Evolutionary conservation across 2,329 filamentous ascomycete species (phyloP).

Genomic region (Pseudocercospora eumusae): DNA sequence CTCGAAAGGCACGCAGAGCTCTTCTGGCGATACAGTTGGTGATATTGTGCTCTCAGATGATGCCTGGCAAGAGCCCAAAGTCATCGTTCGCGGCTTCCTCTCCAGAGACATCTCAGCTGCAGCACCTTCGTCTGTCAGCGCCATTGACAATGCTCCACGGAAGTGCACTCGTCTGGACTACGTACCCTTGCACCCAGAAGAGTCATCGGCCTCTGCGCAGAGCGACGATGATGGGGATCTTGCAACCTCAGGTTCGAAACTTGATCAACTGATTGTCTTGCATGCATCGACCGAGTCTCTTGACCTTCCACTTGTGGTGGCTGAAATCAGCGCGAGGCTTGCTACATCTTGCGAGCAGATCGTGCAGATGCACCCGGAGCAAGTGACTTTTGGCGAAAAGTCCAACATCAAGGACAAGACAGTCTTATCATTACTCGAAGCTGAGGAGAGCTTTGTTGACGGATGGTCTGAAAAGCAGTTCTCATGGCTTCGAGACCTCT

Average conservation of each 20-base stretch:
- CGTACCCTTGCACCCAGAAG: slow-evolving; percentile 7
- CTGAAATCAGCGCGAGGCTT: slow-evolving; percentile 9
- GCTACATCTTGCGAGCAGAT: slow-evolving; percentile 1
- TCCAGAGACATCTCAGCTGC: slow-evolving; percentile 9
- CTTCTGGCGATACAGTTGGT: slow-evolving; percentile 7
- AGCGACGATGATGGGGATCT: slow-evolving; percentile 2
- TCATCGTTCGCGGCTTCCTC: slow-evolving; percentile 12
- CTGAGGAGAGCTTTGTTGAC: slow-evolving; percentile 11
- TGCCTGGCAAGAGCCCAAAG: slow-evolving; percentile 7
- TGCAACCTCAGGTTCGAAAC: background rate
- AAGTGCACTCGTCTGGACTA: slow-evolving; percentile 14
- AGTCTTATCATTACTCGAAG: slow-evolving; percentile 11
- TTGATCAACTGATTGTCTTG: slow-evolving; percentile 8
- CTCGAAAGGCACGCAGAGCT: slow-evolving; percentile 5
- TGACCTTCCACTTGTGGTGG: slow-evolving; percentile 9
- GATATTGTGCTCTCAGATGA: slow-evolving; percentile 14
- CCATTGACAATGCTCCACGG: slow-evolving; percentile 4
- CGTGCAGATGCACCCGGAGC: slow-evolving; percentile 6
- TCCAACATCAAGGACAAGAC: slow-evolving; percentile 7
- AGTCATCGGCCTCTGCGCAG: background rate
- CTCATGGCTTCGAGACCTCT: slow-evolving; percentile 10
- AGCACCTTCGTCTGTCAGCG: background rate
- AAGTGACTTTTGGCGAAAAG: slow-evolving; percentile 3
- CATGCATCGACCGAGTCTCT: slow-evolving; percentile 9
- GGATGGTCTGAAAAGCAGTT: slow-evolving; percentile 15